Base-by-base conservation (phyloP, 164 flowering plant genomes). In the Warburgia ugandensis region DNA sequence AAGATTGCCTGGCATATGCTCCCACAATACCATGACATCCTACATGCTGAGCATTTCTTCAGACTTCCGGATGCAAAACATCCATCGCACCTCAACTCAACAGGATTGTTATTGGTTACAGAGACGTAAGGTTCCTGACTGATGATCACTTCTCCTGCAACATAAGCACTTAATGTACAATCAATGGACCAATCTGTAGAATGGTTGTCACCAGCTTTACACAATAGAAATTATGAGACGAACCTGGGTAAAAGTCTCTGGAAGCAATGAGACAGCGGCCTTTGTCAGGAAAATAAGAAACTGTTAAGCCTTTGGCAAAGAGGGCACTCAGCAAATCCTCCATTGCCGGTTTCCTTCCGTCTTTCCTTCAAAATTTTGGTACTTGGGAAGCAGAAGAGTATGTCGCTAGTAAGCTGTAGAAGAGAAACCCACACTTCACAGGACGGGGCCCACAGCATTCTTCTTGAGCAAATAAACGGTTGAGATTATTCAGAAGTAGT, bases 11-110 rank as follows among this genome's bases (percentile, higher is more conserved):
- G 98, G 70, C 98, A 92, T 16, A 65, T 25, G 56, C 70, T 80
- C 39, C 94, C 83, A 59, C 98, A 92, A 52, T 92, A 92, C 78
- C 77, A 87, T 13, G 75, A 83, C 43, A 74, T 69, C 40, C 78
- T 85, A 58, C 98, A 92, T 54, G 72, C 79, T 0, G 98, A 81
- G 71, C 98, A 92, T 63, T 73, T 87, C 61, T 80, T 87, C 31
- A 85, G 77, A 50, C 65, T 75, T 26, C 39, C 48, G 16, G 77
- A 62, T 5, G 66, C 29, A 52, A 85, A 87, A 61, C 98, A 92
- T 44, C 78, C 74, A 29, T 92, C 95, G 59, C 98, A 92, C 51
- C 77, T 83, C 32, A 65, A 38, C 5, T 54, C 67, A 31, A 32
- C 26, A 0, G 70, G 54, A 5, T 81, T 58, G 55, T 76, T 82